Percentiles rank a stretch among this genome's conserved stretches.
These are phyloP conservation scores for Citrullus amarus DNA, from an alignment of 306 rosid species.

Conservation along the genomic window DNA sequence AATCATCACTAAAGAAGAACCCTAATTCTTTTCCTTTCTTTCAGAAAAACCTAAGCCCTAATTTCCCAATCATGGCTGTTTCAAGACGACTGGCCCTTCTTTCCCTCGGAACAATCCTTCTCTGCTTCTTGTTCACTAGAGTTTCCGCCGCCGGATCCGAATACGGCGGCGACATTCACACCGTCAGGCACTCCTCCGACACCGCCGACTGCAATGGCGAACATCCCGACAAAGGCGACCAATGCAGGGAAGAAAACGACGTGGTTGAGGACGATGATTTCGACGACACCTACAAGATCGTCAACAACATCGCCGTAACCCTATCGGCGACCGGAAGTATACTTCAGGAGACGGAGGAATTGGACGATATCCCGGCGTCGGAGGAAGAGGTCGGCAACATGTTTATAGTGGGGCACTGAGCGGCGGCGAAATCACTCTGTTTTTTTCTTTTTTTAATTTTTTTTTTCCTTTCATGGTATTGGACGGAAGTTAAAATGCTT, in stretches of 20 bases:
- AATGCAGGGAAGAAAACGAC: slow-evolving; percentile 15
- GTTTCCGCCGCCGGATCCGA: slow-evolving; percentile 5
- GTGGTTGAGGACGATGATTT: not conserved
- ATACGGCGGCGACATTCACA: slow-evolving; percentile 1
- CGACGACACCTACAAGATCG: slow-evolving; percentile 25
- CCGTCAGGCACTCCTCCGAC: not conserved
- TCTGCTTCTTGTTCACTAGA: slow-evolving; percentile 15
- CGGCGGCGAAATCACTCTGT: not conserved
- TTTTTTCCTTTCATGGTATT: not conserved
- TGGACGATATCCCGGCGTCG: not conserved
- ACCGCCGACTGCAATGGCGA: not conserved
- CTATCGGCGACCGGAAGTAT: not conserved
- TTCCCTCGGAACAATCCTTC: slow-evolving; percentile 16
- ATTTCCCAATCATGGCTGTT: slow-evolving; percentile 13
- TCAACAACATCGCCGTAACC: not conserved
- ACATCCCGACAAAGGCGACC: slow-evolving; percentile 8
- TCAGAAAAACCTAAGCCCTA: not conserved
- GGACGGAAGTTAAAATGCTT: not conserved
- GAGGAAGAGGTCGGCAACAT: not conserved
- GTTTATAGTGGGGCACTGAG: not conserved
- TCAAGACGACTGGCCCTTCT: slow-evolving; percentile 20
- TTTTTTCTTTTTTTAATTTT: too few relatives aligned
- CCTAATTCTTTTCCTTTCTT: not conserved
- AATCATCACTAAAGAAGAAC: not conserved
- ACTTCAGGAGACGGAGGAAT: not conserved